Evolutionary conservation across 2,329 filamentous ascomycete genomes (phyloP), one percentile per base, ranked within the genome.

Genomic region (Colletotrichum noveboracense): DNA sequence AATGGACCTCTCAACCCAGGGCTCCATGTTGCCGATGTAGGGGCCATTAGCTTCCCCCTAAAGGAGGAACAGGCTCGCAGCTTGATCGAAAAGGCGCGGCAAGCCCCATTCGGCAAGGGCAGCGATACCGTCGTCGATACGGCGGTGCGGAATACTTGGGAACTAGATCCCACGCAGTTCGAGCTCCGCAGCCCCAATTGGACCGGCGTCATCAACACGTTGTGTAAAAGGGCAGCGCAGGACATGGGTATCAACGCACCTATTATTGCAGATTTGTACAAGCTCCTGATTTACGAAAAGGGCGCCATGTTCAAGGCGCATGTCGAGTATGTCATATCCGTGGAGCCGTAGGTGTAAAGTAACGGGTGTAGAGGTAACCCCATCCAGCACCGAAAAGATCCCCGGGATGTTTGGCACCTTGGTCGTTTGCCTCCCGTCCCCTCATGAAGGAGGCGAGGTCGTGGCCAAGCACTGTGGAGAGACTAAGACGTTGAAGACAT

Each of bases 371-470:
- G 3, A 34, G 12, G 24, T 58, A 2, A 32, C n/a, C 3, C 18
- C 4, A 48, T 6, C 5, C n/a, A 86, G 84, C 79, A 87, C 84
- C 0, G 86, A 89, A 75, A 89, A 89, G 65, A 82, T 81, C 1
- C 84, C 85, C 1, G 84, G 85, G 21, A 89, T 89, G 86, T 84
- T 91, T 75, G 89, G 87, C 5, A 90, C 87, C 0, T 81, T 91
- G 3, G 83, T 88, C 48, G 80, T 91, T 28, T 86, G 83, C 74
- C 81, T 91, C 6, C 88, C 88, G 0, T 91, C 87, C 0, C 38
- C 79, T 5, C 87, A 91, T 74, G 71, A 80, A n/a, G 89, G 89
- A 10, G 89, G 89, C 0, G 84, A 87, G 1, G 81, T 90, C 0
- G 78, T 85, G 6, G 52, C 61, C 2, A 82, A 81, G 26, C 86